phyloP scores from a whole-genome alignment of 2,329 filamentous ascomycete genomes.

The Curvularia eragrostidis region DNA sequence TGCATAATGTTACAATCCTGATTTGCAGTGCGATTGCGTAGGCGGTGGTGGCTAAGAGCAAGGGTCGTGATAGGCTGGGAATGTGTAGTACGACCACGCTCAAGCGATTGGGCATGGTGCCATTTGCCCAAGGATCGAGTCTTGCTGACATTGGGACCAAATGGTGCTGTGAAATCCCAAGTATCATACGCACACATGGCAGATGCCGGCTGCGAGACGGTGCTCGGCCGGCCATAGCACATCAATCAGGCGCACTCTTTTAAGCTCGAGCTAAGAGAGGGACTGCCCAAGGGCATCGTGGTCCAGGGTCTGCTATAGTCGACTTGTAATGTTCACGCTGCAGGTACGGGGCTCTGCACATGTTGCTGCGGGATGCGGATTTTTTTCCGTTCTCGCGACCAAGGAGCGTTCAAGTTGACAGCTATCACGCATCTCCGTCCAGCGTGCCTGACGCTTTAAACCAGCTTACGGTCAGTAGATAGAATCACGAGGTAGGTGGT shows the following conservation, averaged over 20 bases:
- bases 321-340: constrained; percentile 11
- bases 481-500: neutral
- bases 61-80: constrained; percentile 7
- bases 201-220: neutral
- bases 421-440: neutral
- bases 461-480: neutral
- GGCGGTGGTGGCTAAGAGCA: neutral
- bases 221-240: neutral
- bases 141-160: neutral
- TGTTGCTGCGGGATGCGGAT: constrained; percentile 3
- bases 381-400: neutral
- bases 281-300: neutral
- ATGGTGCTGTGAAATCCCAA: neutral
- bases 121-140: constrained; percentile 11
- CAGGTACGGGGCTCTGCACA: constrained; percentile 14
- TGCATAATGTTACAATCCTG: neutral
- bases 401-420: neutral
- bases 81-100: constrained; percentile 5
- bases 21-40: neutral
- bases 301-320: neutral
- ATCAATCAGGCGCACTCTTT: neutral
- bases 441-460: no score
- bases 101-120: constrained; percentile 1
- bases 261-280: neutral
- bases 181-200: neutral